Percentiles rank a stretch among this genome's conserved stretches.
phyloP scores from a whole-genome alignment of 208 protist species.

The Phytomonas sp. region DNA sequence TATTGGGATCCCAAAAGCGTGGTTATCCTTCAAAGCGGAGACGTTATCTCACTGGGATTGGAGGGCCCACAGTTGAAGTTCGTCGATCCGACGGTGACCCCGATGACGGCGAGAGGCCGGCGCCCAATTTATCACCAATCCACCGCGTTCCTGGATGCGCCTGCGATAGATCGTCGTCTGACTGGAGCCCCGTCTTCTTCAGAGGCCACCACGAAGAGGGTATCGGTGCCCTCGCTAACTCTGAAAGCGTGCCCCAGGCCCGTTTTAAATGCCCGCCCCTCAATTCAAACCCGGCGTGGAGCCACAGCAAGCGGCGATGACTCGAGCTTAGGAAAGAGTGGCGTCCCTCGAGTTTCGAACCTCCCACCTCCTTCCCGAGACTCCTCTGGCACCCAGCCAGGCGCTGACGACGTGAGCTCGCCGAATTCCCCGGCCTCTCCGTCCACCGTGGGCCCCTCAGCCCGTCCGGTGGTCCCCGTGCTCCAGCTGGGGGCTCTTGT shows the following conservation, averaged over 20 bases:
- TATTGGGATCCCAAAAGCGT: not conserved
- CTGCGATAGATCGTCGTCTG: not conserved
- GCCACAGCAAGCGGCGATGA: not conserved
- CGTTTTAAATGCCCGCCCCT: not conserved
- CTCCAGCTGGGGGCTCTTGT: not conserved
- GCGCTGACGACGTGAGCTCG: not conserved
- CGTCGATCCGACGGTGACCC: slow-evolving; percentile 38
- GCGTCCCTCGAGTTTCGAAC: not conserved
- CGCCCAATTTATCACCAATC: not conserved
- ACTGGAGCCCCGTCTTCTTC: not conserved
- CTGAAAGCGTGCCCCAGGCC: not conserved
- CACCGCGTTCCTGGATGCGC: not conserved
- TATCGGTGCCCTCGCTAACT: not conserved
- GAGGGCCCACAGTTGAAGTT: slow-evolving; percentile 57
- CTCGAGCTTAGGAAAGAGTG: not conserved
- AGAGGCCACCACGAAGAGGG: no score
- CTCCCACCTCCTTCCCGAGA: not conserved
- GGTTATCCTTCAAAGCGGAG: slow-evolving; percentile 37
- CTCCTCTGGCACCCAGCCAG: not conserved
- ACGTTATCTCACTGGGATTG: slow-evolving; percentile 43
- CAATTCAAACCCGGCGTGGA: not conserved
- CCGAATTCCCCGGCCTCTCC: not conserved
- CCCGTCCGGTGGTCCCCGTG: not conserved
- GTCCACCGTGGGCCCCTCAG: not conserved
- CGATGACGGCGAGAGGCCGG: slow-evolving; percentile 15